Percentiles rank a stretch among this genome's conserved stretches.
These are phyloP conservation scores for Cytospora piceae DNA, from an alignment of 2,329 filamentous ascomycete species.

Conservation along the genomic window DNA sequence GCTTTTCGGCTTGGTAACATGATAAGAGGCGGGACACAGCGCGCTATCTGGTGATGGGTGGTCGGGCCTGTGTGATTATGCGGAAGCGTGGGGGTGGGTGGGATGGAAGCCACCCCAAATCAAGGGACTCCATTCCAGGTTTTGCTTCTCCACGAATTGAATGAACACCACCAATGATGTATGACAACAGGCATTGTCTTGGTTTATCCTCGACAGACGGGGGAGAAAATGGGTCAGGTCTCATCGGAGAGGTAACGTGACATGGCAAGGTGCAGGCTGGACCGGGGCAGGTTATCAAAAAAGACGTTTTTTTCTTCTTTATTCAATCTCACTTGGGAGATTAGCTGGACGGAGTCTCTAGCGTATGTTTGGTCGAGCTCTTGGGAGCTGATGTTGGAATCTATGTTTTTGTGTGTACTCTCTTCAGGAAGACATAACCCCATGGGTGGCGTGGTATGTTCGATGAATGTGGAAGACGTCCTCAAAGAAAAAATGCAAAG, in stretches of 20 bases:
- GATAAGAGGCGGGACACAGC: background rate
- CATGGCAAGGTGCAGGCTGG: background rate
- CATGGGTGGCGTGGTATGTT: background rate
- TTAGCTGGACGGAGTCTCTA: background rate
- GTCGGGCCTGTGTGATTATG: background rate
- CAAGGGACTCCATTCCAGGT: background rate
- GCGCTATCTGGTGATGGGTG: background rate
- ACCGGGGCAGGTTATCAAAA: background rate
- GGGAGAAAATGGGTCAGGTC: background rate
- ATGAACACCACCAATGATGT: conserved; percentile 1
- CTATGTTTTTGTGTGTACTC: background rate
- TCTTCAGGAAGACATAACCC: background rate
- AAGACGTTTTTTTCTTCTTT: background rate
- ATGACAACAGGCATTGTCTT: conserved; percentile 2
- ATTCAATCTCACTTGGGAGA: background rate
- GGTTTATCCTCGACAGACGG: background rate
- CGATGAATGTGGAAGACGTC: background rate
- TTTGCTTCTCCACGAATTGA: background rate
- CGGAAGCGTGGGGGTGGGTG: conserved; percentile 8
- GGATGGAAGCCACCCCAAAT: background rate
- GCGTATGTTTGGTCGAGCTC: background rate
- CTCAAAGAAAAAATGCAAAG: background rate
- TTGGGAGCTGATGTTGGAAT: background rate
- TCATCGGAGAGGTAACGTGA: background rate
- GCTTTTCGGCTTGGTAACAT: background rate